These are phyloP conservation scores for Euphorbia celastroides DNA, from an alignment of 441 rosid species.

Conservation along the genomic window DNA sequence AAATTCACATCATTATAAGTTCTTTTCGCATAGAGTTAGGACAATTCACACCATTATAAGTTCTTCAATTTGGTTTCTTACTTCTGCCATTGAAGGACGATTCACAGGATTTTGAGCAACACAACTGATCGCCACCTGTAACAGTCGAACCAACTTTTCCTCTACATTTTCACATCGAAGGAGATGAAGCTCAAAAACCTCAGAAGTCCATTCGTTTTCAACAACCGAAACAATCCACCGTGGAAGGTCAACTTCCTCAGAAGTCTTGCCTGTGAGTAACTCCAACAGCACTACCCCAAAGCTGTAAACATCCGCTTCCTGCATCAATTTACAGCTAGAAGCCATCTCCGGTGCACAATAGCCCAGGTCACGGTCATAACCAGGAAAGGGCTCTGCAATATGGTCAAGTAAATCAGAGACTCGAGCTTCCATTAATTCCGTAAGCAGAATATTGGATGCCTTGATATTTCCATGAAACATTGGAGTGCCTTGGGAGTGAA, in stretches of 20 bases:
- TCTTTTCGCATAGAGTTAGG: too few relatives aligned
- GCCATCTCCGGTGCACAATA: slow-evolving; percentile 91
- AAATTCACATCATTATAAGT: too few relatives aligned
- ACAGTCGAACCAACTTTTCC: slow-evolving; percentile 63
- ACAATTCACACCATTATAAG: too few relatives aligned
- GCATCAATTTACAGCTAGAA: slow-evolving; percentile 61
- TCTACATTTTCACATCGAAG: slow-evolving; percentile 50
- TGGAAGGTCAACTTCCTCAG: slow-evolving; percentile 80
- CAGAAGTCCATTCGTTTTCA: slow-evolving; percentile 25
- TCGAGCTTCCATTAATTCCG: slow-evolving; percentile 55
- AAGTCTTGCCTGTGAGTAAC: slow-evolving; percentile 80
- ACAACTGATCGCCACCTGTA: slow-evolving; percentile 74
- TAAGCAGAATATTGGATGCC: slow-evolving; percentile 75
- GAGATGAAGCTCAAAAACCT: slow-evolving; percentile 61
- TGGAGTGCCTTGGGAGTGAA: slow-evolving; percentile 60
- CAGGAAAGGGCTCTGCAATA: slow-evolving; percentile 48
- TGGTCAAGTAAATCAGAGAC: slow-evolving; percentile 79
- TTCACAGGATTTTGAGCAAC: slow-evolving; percentile 68
- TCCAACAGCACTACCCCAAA: slow-evolving; percentile 79
- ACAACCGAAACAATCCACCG: slow-evolving; percentile 72
- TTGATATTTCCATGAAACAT: slow-evolving; percentile 79
- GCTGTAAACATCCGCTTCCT: slow-evolving; percentile 86
- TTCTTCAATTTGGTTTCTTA: slow-evolving; percentile 46
- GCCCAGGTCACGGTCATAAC: slow-evolving; percentile 62
- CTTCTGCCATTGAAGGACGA: slow-evolving; percentile 64